phyloP scores from a whole-genome alignment of 2,329 filamentous ascomycete genomes.

The Fusarium pseudonygamai region DNA sequence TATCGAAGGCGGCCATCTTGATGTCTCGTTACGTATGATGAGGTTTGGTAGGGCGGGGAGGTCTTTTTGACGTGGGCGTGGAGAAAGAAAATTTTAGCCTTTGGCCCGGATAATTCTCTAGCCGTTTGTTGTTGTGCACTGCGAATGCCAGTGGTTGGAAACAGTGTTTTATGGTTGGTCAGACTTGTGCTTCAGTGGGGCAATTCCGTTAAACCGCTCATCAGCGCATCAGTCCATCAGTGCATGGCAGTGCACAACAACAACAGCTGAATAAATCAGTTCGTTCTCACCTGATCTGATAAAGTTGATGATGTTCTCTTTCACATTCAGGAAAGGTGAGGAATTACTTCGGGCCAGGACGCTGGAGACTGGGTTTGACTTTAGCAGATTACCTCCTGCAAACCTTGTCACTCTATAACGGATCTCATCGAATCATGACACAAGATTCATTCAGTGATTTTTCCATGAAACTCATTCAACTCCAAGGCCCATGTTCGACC shows the following conservation, averaged over 20 bases:
- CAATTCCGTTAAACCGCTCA: neutral
- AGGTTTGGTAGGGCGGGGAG: neutral
- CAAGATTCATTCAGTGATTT: accelerated
- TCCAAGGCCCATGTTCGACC: accelerated
- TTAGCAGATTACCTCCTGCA: neutral
- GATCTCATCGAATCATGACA: neutral
- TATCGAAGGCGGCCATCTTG: conserved; percentile 11
- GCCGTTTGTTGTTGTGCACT: neutral
- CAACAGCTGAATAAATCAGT: neutral
- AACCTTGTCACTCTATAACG: neutral
- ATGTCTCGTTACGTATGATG: too few species aligned
- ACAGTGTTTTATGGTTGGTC: neutral
- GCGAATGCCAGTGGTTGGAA: neutral
- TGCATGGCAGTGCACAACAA: neutral
- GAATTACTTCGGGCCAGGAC: accelerated
- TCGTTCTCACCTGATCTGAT: neutral
- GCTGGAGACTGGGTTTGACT: neutral
- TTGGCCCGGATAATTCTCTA: neutral
- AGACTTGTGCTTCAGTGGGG: too few species aligned
- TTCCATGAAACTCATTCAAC: accelerated
- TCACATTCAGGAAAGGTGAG: too few species aligned
- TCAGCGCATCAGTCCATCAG: neutral
- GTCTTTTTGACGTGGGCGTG: neutral
- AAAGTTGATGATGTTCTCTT: accelerated
- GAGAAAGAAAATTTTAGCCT: neutral